Percentiles rank a stretch among this genome's conserved stretches.
Conservation (phyloP, 257 asterid species). For the Petrea volubilis region DNA sequence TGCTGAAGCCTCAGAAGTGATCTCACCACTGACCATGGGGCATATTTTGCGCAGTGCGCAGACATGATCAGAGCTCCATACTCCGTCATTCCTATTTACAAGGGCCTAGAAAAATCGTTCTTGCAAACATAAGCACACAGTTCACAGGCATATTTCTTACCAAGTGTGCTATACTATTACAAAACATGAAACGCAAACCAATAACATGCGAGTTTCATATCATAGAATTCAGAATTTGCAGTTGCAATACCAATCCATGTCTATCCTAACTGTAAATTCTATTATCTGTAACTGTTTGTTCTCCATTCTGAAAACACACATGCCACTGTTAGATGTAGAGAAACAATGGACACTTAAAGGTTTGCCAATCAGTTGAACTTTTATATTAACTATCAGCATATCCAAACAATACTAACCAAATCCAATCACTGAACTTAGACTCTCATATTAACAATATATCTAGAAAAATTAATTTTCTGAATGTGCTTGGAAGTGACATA, state of each 20-base stretch:
- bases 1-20: conserved; percentile 76
- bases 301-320: not conserved
- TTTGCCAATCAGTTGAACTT: not conserved
- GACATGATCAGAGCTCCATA: conserved; percentile 92
- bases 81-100: conserved; percentile 93
- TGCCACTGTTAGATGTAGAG: not conserved
- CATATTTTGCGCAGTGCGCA: conserved; percentile 87
- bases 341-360: not conserved
- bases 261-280: not conserved
- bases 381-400: not conserved
- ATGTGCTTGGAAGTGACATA: too few species aligned
- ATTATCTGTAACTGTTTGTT: not conserved
- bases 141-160: conserved; percentile 4
- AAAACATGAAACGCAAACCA: not conserved
- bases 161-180: not conserved
- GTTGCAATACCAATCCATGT: not conserved
- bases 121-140: conserved; percentile 33
- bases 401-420: not conserved
- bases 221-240: not conserved
- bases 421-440: not conserved
- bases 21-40: conserved; percentile 92
- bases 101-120: conserved; percentile 66
- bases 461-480: not conserved
- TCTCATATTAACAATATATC: not conserved
- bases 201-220: not conserved